Evolutionary conservation across 345 rosid genomes (phyloP), one percentile per base, ranked within the genome.

Genomic region (Camelina neglecta): DNA sequence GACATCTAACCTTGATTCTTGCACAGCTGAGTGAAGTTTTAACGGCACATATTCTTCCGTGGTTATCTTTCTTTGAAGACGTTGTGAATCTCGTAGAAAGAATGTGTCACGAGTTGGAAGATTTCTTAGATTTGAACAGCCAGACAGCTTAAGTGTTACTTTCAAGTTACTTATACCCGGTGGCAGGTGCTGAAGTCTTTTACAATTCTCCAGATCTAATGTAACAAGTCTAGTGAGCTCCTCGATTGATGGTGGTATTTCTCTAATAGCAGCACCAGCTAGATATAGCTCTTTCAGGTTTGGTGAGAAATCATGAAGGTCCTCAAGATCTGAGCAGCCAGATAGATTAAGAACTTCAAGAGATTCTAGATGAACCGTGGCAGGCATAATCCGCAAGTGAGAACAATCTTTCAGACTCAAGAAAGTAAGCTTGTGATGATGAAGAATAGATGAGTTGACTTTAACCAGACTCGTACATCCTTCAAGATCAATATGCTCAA

Each of bases 401-500:
- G 41, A 60, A 18, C 80, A 76, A 12, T 3, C 65, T 61, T 69
- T 76, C 4, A 76, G 58, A 55, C 41, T 76, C 50, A 76, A 45
- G 64, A 54, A 69, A 23, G 21, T 62, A 60, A 76, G 80, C 70
- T 61, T 69, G 41, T 8, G 31, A 61, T 51, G 51, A 61, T 54
- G 75, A 68, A 26, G 31, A 44, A 76, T 69, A 53, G 75, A 76
- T 10, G 80, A 42, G 65, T 47, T 76, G 1, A 69, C 59, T n/a
- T 54, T 35, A 45, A 69, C 71, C 7, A 76, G 65, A 55, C 9
- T 76, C 51, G 10, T 6, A 69, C 80, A 76, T 62, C 80, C 80
- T 76, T 76, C 80, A 1, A 76, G 71, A 62, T 76, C 80, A 35
- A 76, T 45, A 45, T 62, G 64, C 60, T 69, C 80, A 33, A 76